A percentile compares a stretch with the other conserved stretches of the same genome.
These are phyloP conservation scores for Nicotiana undulata DNA, from an alignment of 257 asterid species.

Conservation along the genomic window DNA sequence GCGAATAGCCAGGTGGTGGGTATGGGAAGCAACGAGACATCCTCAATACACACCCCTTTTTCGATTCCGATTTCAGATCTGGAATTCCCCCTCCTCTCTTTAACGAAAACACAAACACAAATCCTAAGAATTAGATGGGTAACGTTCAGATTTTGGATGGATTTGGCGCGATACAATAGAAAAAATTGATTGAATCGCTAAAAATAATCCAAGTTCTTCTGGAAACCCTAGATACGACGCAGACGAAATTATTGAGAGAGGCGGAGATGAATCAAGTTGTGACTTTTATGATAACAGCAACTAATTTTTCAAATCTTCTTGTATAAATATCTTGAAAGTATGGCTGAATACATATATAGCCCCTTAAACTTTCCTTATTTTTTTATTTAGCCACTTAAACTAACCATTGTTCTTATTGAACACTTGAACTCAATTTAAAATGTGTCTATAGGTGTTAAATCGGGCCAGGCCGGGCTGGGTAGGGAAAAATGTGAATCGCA, in stretches of 20 bases:
- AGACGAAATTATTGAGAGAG: neutral
- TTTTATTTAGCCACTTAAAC: too few relatives aligned
- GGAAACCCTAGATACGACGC: neutral
- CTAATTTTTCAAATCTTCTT: too few relatives aligned
- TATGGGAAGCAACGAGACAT: constrained; percentile 93
- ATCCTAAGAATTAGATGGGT: neutral
- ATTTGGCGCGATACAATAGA: neutral
- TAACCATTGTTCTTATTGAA: too few relatives aligned
- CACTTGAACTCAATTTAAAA: too few relatives aligned
- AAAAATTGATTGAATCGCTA: neutral
- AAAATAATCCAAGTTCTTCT: neutral
- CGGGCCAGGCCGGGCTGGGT: too few relatives aligned
- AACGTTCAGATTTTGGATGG: neutral
- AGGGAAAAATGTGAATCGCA: too few relatives aligned
- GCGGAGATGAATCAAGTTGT: neutral
- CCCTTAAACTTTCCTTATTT: too few relatives aligned
- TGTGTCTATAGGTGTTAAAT: too few relatives aligned
- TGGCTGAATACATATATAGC: too few relatives aligned
- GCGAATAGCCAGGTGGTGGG: constrained; percentile 79
- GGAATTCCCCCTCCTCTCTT: constrained; percentile 5
- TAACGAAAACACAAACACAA: neutral
- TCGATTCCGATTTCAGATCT: constrained; percentile 10
- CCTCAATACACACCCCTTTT: constrained; percentile 23
- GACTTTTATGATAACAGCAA: too few relatives aligned
- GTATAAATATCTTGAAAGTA: too few relatives aligned